Evolutionary conservation across 179 eudicot species (phyloP), one percentile per base, ranked within the genome.

Genomic region (Monotropa hypopitys): DNA sequence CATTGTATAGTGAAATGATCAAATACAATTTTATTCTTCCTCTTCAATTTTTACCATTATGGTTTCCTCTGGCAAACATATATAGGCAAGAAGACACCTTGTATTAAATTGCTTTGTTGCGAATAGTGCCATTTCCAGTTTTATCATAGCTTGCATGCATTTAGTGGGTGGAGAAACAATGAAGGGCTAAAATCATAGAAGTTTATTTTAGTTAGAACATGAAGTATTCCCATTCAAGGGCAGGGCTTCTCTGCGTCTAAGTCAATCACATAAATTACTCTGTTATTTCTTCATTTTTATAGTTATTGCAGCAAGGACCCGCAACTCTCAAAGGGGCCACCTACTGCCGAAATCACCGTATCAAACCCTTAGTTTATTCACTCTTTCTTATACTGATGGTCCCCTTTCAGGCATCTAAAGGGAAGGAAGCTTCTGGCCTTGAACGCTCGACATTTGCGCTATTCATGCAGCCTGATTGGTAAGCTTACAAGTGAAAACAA

Each of bases 401-500:
- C 72, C 46, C 32, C 50, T 76, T 30, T 73, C 81, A 94, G 98
- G 98, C 98, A 82, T 94, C 98, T 21, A 85, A 53, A 26, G 94
- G 90, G 51, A 84, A 83, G 84, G 90, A 80, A 40, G 90, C 89
- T 72, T 83, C 82, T 72, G 96, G 90, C 23, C 81, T 94, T 79
- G 98, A 92, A 67, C 91, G 98, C 47, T 88, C 98, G 10, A 94
- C 98, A 8, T 94, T 92, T 86, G 98, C 98, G 51, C 83, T 94
- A 70, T 94, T 94, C 81, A 94, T 92, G 98, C 98, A 94, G 87
- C 98, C 98, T 79, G 92, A 94, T 81, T 94, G 98, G 98, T 94
- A 90, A 33, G 80, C 47, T 51, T 77, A 61, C 23, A 30, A 49
- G 42, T 62, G n/a, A 53, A 53, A 7, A 54, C 9, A 21, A 53